Conservation (phyloP, 306 rosid genomes). For the Cicer pinnatifidum region DNA sequence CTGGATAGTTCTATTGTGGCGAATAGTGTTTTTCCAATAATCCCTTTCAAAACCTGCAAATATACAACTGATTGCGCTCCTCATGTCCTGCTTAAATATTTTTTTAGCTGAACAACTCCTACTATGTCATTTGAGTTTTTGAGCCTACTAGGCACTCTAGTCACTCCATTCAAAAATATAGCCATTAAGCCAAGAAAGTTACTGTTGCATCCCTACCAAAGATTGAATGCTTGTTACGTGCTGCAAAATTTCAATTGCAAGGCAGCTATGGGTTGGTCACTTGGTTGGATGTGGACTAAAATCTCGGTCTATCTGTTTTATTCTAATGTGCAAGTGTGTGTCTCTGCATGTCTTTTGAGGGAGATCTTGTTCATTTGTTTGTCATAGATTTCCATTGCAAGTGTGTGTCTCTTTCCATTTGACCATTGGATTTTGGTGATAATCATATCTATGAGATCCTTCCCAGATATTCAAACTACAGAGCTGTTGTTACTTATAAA, state of each 20-base stretch:
- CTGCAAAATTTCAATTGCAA: not conserved
- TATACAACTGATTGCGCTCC: not conserved
- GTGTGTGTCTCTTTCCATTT: conserved; percentile 10
- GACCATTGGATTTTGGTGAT: not conserved
- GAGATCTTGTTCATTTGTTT: conserved; percentile 7
- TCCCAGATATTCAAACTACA: not conserved
- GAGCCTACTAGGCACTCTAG: not conserved
- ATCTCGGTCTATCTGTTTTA: not conserved
- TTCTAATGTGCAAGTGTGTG: conserved; percentile 7
- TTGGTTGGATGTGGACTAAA: not conserved
- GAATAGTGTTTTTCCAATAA: not conserved
- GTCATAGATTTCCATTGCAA: conserved; percentile 8
- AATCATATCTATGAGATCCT: conserved; percentile 13
- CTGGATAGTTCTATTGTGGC: not conserved
- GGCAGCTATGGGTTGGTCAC: conserved; percentile 12
- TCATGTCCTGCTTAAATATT: conserved; percentile 7
- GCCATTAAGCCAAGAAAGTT: not conserved
- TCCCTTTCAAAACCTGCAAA: not conserved
- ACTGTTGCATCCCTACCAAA: not conserved
- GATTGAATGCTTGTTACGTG: not conserved
- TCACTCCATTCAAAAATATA: conserved; percentile 1
- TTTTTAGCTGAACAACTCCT: not conserved
- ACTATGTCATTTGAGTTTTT: not conserved
- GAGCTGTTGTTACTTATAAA: conserved; percentile 29
- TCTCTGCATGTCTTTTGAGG: conserved; percentile 7